Evolutionary conservation across 345 rosid genomes (phyloP).

Genomic region (Brassica nigra): DNA sequence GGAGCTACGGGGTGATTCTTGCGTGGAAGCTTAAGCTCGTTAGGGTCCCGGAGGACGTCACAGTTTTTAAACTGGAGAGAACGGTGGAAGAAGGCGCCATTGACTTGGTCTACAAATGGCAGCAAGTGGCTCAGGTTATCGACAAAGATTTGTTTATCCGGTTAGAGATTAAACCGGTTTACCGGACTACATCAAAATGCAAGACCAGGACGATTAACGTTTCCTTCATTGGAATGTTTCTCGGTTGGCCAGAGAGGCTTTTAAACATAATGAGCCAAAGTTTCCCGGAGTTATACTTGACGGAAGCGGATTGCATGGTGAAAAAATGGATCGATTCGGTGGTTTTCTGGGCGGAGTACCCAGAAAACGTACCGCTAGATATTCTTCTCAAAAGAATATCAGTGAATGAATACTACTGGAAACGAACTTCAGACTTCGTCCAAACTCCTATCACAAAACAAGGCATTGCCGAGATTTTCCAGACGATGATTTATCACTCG

Average conservation of each 20-base stretch:
- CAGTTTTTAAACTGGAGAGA: conserved; percentile 35
- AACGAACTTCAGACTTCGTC: conserved; percentile 73
- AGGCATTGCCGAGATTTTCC: conserved; percentile 42
- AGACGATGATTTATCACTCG: conserved; percentile 46
- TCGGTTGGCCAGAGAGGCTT: conserved; percentile 50
- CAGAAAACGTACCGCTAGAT: conserved; percentile 33
- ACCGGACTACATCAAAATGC: conserved; percentile 16
- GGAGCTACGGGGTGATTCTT: conserved; percentile 61
- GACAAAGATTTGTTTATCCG: conserved; percentile 42
- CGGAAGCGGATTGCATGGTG: conserved; percentile 47
- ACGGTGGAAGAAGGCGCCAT: conserved; percentile 39
- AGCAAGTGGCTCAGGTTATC: conserved; percentile 39
- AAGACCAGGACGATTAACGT: conserved; percentile 45
- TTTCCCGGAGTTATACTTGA: conserved; percentile 56
- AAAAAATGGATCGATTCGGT: conserved; percentile 58
- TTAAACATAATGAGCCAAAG: conserved; percentile 37
- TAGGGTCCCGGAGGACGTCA: conserved; percentile 49
- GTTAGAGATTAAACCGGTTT: conserved; percentile 39
- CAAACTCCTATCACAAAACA: conserved; percentile 46
- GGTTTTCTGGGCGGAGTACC: conserved; percentile 46
- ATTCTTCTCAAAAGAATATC: conserved; percentile 40
- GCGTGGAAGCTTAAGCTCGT: conserved; percentile 51
- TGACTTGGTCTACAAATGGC: conserved; percentile 39
- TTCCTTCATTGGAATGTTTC: conserved; percentile 49
- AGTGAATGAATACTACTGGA: conserved; percentile 39